Base-by-base conservation (phyloP, 2,329 filamentous ascomycete species). In the Arachnopeziza araneosa region DNA sequence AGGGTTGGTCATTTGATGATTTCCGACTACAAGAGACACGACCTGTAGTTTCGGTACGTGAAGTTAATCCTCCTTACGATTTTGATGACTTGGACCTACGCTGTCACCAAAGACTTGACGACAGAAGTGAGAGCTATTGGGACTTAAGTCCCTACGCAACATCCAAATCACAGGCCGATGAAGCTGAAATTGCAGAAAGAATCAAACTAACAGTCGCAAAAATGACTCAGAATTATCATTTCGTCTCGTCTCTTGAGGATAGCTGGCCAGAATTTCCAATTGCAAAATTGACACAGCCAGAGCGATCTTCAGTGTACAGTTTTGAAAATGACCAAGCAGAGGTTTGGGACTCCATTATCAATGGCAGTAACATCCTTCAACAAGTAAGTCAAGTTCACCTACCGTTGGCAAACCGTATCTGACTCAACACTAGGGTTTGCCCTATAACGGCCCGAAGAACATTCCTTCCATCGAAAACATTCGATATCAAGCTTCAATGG, bases 141-240 rank as follows among this genome's bases (percentile, higher is more conserved):
- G 30, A 10, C 7, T 51, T 57, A 30, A 44, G 22, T 24, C n/a
- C 54, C 9, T 1, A 32, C 50, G 12, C 32, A 26, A 26, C 32
- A 54, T 21, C 53, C 44, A 55, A 49, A 26, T 23, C 30, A 12
- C 19, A n/a, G 51, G 51, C 22, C 19, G 30, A 50, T 14, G 21
- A 10, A n/a, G 26, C 54, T 24, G 30, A 32, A 23, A 60, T 65
- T 54, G 53, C 58, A n/a, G 54, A 56, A 32, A 64, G 51, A 22
- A 65, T 69, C 23, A 63, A 59, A 58, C 26, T 59, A 32, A 65
- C 63, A 10, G 59, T 66, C 19, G 63, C 63, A 12, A 66, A 55
- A 54, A 67, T 67, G 64, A 67, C 64, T 14, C 63, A 64, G 36
- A 68, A 68, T 30, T 62, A 44, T 44, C 36, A 44, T 44, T 44